Evolutionary conservation across 306 rosid species (phyloP).

Genomic region (Lablab purpureus): DNA sequence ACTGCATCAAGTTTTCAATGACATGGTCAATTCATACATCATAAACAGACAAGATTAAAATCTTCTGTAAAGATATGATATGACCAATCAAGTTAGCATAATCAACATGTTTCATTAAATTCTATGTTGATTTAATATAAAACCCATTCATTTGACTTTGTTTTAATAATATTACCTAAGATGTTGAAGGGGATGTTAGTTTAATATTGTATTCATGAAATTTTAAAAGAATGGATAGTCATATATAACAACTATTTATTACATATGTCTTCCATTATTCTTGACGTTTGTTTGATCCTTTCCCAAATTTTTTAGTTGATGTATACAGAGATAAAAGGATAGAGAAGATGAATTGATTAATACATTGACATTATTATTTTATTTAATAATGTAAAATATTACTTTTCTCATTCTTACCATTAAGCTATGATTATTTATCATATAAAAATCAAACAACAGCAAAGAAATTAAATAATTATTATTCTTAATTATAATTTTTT

Average conservation of each 20-base stretch:
- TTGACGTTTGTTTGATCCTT: slow-evolving; percentile 9
- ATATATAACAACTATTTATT: background rate
- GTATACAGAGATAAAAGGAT: background rate
- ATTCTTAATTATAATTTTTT: no score
- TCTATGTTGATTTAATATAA: slow-evolving; percentile 35
- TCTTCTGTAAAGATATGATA: slow-evolving; percentile 48
- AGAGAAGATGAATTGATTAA: background rate
- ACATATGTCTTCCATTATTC: background rate
- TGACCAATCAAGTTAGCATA: slow-evolving; percentile 36
- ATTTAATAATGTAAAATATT: background rate
- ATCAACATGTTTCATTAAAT: slow-evolving; percentile 17
- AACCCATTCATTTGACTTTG: background rate
- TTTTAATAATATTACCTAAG: background rate
- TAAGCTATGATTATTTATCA: background rate
- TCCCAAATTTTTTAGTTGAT: background rate
- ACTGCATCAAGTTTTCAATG: slow-evolving; percentile 21
- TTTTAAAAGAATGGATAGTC: background rate
- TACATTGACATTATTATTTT: background rate
- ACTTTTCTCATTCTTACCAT: background rate
- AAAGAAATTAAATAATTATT: background rate
- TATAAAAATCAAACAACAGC: background rate
- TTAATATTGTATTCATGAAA: background rate
- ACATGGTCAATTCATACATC: slow-evolving; percentile 41
- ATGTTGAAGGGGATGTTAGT: slow-evolving; percentile 4
- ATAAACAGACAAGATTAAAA: slow-evolving; percentile 43